Percentiles rank a stretch among this genome's conserved stretches.
Conservation (phyloP, 306 rosid species). For the Vigna unguiculata region DNA sequence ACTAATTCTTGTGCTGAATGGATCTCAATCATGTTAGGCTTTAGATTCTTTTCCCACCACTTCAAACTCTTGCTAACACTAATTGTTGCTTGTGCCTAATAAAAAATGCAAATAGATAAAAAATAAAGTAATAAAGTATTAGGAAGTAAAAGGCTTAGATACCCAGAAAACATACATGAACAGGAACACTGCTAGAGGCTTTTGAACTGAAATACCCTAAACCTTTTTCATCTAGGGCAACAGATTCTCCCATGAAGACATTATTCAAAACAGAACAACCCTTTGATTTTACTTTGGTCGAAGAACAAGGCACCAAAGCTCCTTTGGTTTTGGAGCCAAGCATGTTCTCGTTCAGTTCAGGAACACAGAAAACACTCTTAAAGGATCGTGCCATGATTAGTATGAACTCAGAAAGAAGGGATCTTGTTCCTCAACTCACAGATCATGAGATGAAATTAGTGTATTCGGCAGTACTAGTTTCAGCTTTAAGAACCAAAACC, state of each 20-base stretch:
- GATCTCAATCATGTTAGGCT: conserved; percentile 80
- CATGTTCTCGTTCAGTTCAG: conserved; percentile 54
- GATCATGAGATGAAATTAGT: conserved; percentile 25
- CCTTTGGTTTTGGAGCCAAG: conserved; percentile 45
- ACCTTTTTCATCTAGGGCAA: conserved; percentile 43
- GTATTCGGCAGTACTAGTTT: neutral
- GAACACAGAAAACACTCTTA: conserved; percentile 51
- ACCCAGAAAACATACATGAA: conserved; percentile 52
- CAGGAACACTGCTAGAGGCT: conserved; percentile 41
- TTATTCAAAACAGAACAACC: conserved; percentile 41
- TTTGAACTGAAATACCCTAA: conserved; percentile 43
- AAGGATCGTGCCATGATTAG: conserved; percentile 52
- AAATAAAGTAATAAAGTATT: too few relatives aligned
- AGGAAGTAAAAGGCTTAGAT: conserved; percentile 1
- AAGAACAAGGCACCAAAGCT: conserved; percentile 45
- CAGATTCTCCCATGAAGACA: conserved; percentile 58
- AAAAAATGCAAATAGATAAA: neutral
- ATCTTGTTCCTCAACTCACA: conserved; percentile 1
- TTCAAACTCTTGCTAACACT: conserved; percentile 61
- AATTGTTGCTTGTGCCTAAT: conserved; percentile 66
- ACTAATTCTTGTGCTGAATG: conserved; percentile 73
- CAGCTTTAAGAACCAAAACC: conserved; percentile 15
- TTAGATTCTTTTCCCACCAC: conserved; percentile 85
- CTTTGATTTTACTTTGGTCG: conserved; percentile 43
- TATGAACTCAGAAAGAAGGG: conserved; percentile 7